These are phyloP conservation scores for Mrakiaceae sp. DNA, from an alignment of 1,284 basidiomycete species.

Conservation along the genomic window DNA sequence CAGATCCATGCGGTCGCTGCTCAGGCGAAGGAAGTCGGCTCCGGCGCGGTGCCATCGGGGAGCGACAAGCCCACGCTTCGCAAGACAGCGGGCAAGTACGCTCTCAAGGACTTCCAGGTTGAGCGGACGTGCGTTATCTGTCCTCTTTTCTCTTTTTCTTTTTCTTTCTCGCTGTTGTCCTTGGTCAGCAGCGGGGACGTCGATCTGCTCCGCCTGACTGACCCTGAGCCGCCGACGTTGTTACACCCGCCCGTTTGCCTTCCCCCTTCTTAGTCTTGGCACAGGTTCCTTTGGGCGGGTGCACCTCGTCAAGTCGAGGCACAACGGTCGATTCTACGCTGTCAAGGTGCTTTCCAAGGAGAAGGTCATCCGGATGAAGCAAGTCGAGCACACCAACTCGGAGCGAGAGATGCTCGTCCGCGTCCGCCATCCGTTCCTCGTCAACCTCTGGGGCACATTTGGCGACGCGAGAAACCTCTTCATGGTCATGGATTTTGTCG, in stretches of 20 bases:
- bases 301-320: constrained; percentile 81
- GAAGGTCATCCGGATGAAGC: constrained; percentile 89
- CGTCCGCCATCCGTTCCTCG: constrained; percentile 89
- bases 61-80: constrained; percentile 23
- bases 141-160: constrained; percentile 32
- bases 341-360: constrained; percentile 92
- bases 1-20: constrained; percentile 34
- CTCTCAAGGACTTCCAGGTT: constrained; percentile 39
- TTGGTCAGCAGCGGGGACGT: neutral
- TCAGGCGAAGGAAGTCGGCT: constrained; percentile 1
- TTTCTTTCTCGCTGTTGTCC: neutral
- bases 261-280: constrained; percentile 44
- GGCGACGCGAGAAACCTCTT: constrained; percentile 88
- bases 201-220: neutral
- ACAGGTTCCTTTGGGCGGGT: constrained; percentile 93
- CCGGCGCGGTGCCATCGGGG: constrained; percentile 15
- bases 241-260: neutral
- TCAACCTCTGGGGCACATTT: constrained; percentile 98
- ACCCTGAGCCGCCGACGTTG: neutral
- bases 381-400: constrained; percentile 95
- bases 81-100: constrained; percentile 41
- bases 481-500: constrained; percentile 99
- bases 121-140: constrained; percentile 36
- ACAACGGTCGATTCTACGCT: constrained; percentile 86
- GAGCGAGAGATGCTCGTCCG: constrained; percentile 82